Evolutionary conservation across 371 early-diverging fungal species (phyloP), one percentile per base, ranked within the genome.

Genomic region (Hamiltosporidium tvaerminnensis): DNA sequence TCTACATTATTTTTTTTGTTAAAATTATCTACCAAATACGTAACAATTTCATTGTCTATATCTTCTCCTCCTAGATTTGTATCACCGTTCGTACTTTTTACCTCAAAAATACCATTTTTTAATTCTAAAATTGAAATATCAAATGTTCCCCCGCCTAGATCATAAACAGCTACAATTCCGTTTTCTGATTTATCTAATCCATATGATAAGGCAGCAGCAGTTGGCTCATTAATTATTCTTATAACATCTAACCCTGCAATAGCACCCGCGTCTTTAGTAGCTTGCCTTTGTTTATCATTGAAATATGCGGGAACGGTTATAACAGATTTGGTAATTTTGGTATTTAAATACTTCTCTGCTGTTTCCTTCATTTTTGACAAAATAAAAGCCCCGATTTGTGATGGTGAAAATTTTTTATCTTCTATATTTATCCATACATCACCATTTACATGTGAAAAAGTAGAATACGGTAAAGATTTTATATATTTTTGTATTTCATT

Each of bases 101-200:
- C 82, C 81, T 95, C 94, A 71, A 95, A 95, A 34, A 95, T 89
- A 65, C 94, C 95, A 74, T 88, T 85, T 69, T 90, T 88, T 69
- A 93, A 86, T 76, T 92, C 92, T 23, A 97, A 81, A 66, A 97
- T 87, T 36, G 92, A 90, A 74, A 97, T 87, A 88, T 97, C 96
- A 81, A 97, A 97, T 1, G 96, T 97, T 67, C 98, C 98, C 75
- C 98, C 96, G 57, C 98, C 96, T 65, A 97, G 83, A 83, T 97
- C 96, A 81, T 88, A 97, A n/a, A 98, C 93, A 35, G 91, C 92
- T 71, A 84, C 83, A 69, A 88, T 89, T 74, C 86, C 86, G 79
- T 90, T 87, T 50, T 84, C 86, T n/a, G 81, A 70, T 82, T 91
- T 91, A 79, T 92, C 93, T 9, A 92, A 80, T 64, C 96, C 96